These are phyloP conservation scores for Suillus lakei DNA, from an alignment of 768 basidiomycete species.

Conservation along the genomic window DNA sequence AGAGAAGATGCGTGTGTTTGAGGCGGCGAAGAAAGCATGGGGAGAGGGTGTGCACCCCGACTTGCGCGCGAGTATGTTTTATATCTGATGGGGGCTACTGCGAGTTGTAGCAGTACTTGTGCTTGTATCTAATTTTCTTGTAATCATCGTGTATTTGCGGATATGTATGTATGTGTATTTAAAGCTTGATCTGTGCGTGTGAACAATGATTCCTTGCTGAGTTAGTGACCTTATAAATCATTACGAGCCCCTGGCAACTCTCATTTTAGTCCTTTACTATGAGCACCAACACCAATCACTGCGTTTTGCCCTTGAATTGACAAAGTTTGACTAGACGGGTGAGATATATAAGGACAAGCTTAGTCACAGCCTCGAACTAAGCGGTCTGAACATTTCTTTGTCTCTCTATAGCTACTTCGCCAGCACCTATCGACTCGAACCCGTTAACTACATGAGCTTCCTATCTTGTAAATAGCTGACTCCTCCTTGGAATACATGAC, in stretches of 20 bases:
- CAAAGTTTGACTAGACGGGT: background rate
- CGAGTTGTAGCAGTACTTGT: background rate
- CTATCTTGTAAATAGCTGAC: background rate
- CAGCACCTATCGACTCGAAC: background rate
- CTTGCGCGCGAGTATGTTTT: constrained; percentile 70
- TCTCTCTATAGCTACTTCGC: background rate
- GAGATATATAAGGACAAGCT: background rate
- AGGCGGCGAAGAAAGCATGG: constrained; percentile 59
- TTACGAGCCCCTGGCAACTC: too few species aligned
- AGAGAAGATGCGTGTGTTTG: constrained; percentile 41
- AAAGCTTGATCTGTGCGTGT: background rate
- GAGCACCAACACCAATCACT: background rate
- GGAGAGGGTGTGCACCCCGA: constrained; percentile 48
- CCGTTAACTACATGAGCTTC: background rate
- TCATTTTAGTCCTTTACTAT: background rate
- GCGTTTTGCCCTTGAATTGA: background rate
- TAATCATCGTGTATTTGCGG: background rate
- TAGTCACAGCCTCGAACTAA: background rate
- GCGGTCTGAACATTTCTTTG: too few species aligned
- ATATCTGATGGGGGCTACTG: constrained; percentile 45
- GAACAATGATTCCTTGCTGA: background rate
- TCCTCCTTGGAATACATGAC: background rate
- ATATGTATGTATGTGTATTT: background rate
- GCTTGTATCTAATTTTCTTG: background rate
- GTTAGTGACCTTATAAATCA: background rate